Conservation (phyloP, 805 yeast genomes). For the Ogataea pini region DNA sequence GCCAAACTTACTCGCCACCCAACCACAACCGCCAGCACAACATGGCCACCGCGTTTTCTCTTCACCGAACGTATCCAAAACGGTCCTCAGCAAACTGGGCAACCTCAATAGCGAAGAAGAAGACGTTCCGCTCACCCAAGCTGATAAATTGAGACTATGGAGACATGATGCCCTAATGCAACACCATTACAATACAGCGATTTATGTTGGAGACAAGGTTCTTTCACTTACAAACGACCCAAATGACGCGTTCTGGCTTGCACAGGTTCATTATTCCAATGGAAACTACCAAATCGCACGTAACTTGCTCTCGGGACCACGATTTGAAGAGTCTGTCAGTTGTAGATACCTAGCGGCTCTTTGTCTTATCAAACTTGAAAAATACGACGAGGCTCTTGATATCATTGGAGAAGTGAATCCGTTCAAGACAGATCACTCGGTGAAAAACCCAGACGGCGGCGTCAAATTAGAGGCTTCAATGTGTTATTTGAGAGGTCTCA, state of each 20-base stretch:
- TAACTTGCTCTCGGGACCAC: constrained; percentile 58
- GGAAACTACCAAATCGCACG: constrained; percentile 82
- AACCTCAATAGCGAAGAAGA: constrained; percentile 22
- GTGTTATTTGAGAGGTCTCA: constrained; percentile 80
- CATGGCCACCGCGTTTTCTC: constrained; percentile 25
- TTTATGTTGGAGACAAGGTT: constrained; percentile 88
- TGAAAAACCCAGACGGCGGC: constrained; percentile 70
- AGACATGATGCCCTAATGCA: constrained; percentile 91
- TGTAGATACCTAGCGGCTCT: constrained; percentile 82
- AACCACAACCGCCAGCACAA: constrained; percentile 22
- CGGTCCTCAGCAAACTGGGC: constrained; percentile 14
- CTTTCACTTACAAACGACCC: constrained; percentile 81
- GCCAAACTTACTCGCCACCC: constrained; percentile 28
- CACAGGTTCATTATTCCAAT: constrained; percentile 78
- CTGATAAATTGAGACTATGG: constrained; percentile 87
- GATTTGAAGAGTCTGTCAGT: constrained; percentile 61
- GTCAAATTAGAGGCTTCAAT: constrained; percentile 84
- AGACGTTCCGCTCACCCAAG: constrained; percentile 62
- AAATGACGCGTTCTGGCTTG: constrained; percentile 94
- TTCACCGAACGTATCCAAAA: constrained; percentile 26
- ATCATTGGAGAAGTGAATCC: constrained; percentile 83
- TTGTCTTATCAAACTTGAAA: constrained; percentile 67
- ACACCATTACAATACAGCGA: constrained; percentile 88
- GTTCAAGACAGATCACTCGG: constrained; percentile 43
- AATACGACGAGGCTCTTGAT: constrained; percentile 88